Evolutionary conservation across 257 asterid species (phyloP).

Genomic region (Ligustrum vulgare): DNA sequence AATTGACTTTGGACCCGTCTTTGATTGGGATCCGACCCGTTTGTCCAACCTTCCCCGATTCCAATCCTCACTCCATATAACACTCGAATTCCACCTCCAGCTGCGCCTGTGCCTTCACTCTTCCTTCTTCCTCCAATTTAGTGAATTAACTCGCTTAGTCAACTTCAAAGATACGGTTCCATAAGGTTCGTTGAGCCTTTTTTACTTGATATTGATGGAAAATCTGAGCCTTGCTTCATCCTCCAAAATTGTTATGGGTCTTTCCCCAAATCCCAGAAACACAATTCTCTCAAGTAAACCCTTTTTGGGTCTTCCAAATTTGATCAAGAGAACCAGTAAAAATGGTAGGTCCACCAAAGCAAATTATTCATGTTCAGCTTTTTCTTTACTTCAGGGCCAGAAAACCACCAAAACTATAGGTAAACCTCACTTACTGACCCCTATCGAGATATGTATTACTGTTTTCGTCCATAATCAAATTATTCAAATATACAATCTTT

Average conservation of each 20-base stretch:
- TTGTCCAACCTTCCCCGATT: neutral
- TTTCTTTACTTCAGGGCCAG: conserved; percentile 44
- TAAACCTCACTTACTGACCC: conserved; percentile 23
- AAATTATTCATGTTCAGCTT: conserved; percentile 39
- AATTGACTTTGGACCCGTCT: too few species aligned
- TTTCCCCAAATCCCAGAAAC: conserved; percentile 49
- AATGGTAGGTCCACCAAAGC: conserved; percentile 33
- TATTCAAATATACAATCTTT: neutral
- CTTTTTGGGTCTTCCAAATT: conserved; percentile 53
- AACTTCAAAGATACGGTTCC: neutral
- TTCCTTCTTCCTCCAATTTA: neutral
- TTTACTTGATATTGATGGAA: conserved; percentile 44
- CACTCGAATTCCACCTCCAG: neutral
- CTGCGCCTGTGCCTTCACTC: neutral
- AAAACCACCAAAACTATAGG: conserved; percentile 56
- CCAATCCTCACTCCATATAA: neutral
- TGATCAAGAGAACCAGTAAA: conserved; percentile 36
- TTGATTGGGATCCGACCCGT: too few species aligned
- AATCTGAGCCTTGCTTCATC: conserved; percentile 62
- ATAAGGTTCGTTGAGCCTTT: neutral
- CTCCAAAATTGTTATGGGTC: conserved; percentile 63
- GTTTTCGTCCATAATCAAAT: neutral
- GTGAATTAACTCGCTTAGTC: neutral
- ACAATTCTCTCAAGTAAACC: conserved; percentile 48
- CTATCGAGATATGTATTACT: neutral